Base-by-base conservation (phyloP, 169 alveolate species). In the Theileria annulata region DNA sequence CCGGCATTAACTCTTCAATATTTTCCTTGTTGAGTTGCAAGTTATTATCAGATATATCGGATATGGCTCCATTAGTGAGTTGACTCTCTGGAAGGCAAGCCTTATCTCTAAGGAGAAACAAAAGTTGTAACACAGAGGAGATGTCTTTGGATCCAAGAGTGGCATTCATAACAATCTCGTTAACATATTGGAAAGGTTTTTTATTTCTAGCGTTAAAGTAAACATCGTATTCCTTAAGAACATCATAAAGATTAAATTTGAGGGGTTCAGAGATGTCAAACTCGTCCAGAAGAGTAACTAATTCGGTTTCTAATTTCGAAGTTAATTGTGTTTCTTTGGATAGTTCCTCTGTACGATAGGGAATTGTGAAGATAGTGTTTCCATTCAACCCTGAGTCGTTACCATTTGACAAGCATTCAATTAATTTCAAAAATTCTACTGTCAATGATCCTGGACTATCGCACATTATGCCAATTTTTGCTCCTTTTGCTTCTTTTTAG, bases 361-460 rank as follows among this genome's bases (percentile, higher is more conserved):
- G 56, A 17, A n/a, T 69, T 56, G 4, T 28, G 28, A 12, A n/a
- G 23, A n/a, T 15, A 42, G n/a, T 60, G 25, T 60, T 27, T 48
- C 77, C 19, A 69, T 31, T 80, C 76, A 9, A 71, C 66, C 6
- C 75, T 75, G 56, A 79, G 71, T 73, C 48, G 62, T 37, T 63
- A 9, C 56, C 72, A 69, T 74, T 70, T 17, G 88, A 80, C 48
- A 80, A 35, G 47, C 48, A 54, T 60, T 80, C 31, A 25, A 76
- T 67, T 25, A 80, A 63, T 6, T 35, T 51, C 71, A 80, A 23
- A 51, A 71, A 75, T 49, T 80, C 88, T 31, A 37, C 72, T 33
- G 78, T 71, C 76, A 71, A 37, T 33, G 28, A n/a, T 28, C 10
- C 77, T 5, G 63, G 6, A 12, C 71, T 63, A 19, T 19, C 54